Base-by-base conservation (phyloP, 1,284 basidiomycete species). In the Clitocybe nebularis region DNA sequence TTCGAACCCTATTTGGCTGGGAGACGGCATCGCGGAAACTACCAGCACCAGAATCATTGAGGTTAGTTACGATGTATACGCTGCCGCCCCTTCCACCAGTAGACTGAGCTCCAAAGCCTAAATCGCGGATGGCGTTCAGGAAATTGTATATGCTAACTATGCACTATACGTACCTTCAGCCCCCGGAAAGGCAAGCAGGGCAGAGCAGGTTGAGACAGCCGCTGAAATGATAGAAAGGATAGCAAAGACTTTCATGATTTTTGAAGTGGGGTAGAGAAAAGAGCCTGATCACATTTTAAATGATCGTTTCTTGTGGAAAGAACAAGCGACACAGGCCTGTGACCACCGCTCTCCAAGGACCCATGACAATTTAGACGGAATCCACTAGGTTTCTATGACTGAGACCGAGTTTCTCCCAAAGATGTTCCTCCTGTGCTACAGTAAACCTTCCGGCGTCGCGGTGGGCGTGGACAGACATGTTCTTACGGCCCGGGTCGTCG, bases 1-100 rank as follows among this genome's bases (percentile, higher is more conserved):
- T 17, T 42, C 52, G 5, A 36, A 58, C 59, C 44, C 63, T 51
- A 41, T 61, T 58, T 4, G 61, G 47, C 37, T 59, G 45, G 19
- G 60, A 64, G 11, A 66, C 64, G 7, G 64, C 63, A 32, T 65
- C 63, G 23, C 62, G 61, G 40, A 66, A 59, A 47, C 61, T 63
- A 20, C 63, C 64, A 39, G 57, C 23, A 10, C 61, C 61, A 35
- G 56, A 54, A 39, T 64, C 60, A 39, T 63, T 64, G 23, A 64
- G 52, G 35, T 63, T 63, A 23, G 60, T 62, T 6, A 65, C 63
- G 21, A 65, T 46, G 38, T 64, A 64, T 28, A 66, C 61, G 21
- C 49, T 58, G 8, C 63, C 63, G 17, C 61, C 61, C 42, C 61
- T 53, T 6, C 60, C 63, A 22, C 63, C 62, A n/a, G 53, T 59